Percentiles rank a stretch among this genome's conserved stretches.
Evolutionary conservation across 2,329 filamentous ascomycete genomes (phyloP).

Genomic region (Cladosporium austrohemisphaericum): DNA sequence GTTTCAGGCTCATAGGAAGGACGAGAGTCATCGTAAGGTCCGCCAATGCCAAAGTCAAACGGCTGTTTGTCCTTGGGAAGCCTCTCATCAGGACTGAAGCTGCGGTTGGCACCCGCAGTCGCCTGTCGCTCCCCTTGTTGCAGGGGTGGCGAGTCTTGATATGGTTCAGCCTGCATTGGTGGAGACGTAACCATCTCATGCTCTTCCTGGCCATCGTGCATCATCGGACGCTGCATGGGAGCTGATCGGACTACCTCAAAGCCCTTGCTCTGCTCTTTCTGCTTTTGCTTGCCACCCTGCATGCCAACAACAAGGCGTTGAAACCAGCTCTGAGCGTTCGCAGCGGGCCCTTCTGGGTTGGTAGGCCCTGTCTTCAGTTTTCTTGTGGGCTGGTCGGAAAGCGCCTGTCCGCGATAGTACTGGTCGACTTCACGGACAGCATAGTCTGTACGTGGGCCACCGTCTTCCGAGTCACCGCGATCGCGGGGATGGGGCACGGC

Average conservation of each 20-base stretch:
- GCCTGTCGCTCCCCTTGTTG: conserved; percentile 19
- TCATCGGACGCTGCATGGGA: conserved; percentile 55
- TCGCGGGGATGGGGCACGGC: conserved; percentile 51
- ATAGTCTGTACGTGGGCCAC: conserved; percentile 67
- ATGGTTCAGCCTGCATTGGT: conserved; percentile 31
- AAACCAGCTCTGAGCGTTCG: conserved; percentile 87
- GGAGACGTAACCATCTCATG: conserved; percentile 34
- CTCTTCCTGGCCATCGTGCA: conserved; percentile 49
- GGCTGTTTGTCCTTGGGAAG: background rate
- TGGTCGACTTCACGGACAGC: conserved; percentile 93
- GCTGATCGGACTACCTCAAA: conserved; percentile 94
- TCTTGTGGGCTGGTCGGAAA: conserved; percentile 75
- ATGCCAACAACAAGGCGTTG: conserved; percentile 58
- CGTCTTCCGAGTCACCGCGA: conserved; percentile 51
- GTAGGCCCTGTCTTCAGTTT: conserved; percentile 90
- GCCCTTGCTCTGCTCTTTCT: conserved; percentile 88
- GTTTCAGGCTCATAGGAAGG: conserved; percentile 14
- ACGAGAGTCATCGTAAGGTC: conserved; percentile 7
- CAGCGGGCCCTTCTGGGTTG: conserved; percentile 87
- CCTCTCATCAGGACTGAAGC: conserved; percentile 4
- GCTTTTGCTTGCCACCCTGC: conserved; percentile 53
- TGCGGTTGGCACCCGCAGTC: conserved; percentile 20
- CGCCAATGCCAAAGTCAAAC: conserved; percentile 26
- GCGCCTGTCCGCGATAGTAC: conserved; percentile 87
- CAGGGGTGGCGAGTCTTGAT: conserved; percentile 28